Evolutionary conservation across 805 yeast genomes (phyloP).

Genomic region (Kazachstania bromeliacearum): DNA sequence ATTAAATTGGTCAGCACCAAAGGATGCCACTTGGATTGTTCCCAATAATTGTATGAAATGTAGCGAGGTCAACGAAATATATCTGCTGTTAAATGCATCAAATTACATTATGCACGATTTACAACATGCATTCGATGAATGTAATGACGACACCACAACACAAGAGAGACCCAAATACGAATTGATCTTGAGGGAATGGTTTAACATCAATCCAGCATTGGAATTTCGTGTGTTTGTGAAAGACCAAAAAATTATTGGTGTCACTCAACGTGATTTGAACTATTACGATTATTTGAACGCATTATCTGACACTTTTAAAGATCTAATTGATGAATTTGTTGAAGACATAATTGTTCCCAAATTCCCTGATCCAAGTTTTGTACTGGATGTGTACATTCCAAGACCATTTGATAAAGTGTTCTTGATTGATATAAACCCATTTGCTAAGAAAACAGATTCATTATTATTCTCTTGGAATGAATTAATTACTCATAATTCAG

Average conservation of each 20-base stretch:
- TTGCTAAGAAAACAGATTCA: slow-evolving; percentile 67
- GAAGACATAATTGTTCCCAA: slow-evolving; percentile 36
- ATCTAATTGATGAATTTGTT: slow-evolving; percentile 46
- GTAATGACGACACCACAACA: slow-evolving; percentile 27
- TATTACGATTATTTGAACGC: slow-evolving; percentile 61
- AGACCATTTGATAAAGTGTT: slow-evolving; percentile 56
- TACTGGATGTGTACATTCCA: slow-evolving; percentile 78
- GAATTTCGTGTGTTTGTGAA: slow-evolving; percentile 85
- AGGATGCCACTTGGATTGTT: slow-evolving; percentile 88
- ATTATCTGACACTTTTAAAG: slow-evolving; percentile 39
- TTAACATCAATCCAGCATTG: slow-evolving; percentile 72
- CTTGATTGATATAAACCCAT: slow-evolving; percentile 83
- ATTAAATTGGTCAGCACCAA: slow-evolving; percentile 94
- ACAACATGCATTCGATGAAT: slow-evolving; percentile 54
- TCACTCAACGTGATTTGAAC: slow-evolving; percentile 80
- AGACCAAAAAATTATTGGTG: slow-evolving; percentile 53
- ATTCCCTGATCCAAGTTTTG: slow-evolving; percentile 49
- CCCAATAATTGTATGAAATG: slow-evolving; percentile 72
- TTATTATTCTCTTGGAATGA: slow-evolving; percentile 82
- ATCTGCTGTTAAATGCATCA: slow-evolving; percentile 73
- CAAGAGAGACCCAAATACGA: slow-evolving; percentile 38
- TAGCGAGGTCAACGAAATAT: slow-evolving; percentile 60
- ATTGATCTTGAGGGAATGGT: slow-evolving; percentile 76
- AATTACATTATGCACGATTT: slow-evolving; percentile 83
- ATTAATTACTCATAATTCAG: slow-evolving; percentile 30